A percentile compares a stretch with the other conserved stretches of the same genome.
phyloP scores from a whole-genome alignment of 1,284 basidiomycete species.

The Cystobasidium pallidum region DNA sequence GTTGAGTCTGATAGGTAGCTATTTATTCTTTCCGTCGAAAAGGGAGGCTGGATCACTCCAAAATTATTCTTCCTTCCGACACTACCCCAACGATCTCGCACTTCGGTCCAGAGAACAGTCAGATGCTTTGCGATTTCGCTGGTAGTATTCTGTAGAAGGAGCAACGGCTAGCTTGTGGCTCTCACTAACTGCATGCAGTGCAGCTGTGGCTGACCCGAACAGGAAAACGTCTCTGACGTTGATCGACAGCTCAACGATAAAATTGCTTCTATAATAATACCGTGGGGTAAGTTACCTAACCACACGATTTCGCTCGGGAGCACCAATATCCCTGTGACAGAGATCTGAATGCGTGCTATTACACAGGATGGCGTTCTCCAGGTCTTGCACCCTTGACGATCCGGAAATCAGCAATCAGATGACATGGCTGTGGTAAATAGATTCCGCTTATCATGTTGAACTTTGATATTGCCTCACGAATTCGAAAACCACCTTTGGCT shows the following conservation, averaged over 20 bases:
- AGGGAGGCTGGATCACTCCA: background rate
- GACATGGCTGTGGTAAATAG: too few species aligned
- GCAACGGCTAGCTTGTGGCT: background rate
- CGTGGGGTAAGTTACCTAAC: slow-evolving; percentile 24
- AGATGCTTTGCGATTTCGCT: too few species aligned
- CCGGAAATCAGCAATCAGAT: too few species aligned
- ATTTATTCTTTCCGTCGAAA: background rate
- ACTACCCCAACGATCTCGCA: background rate
- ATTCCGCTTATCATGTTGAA: too few species aligned
- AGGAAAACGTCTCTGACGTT: slow-evolving; percentile 27
- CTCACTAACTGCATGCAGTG: background rate
- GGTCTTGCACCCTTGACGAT: too few species aligned
- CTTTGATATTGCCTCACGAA: too few species aligned
- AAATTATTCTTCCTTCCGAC: background rate
- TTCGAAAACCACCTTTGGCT: too few species aligned
- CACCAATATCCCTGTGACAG: background rate
- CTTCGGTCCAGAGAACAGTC: background rate
- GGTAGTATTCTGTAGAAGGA: slow-evolving; percentile 6
- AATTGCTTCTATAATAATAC: background rate
- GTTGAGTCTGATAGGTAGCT: background rate
- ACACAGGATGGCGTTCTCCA: too few species aligned
- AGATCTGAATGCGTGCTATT: too few species aligned
- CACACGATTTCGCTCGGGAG: background rate
- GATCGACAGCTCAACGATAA: slow-evolving; percentile 31
- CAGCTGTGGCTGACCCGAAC: slow-evolving; percentile 20